These are phyloP conservation scores for Rickenella mellea DNA, from an alignment of 768 basidiomycete genomes.

Conservation along the genomic window DNA sequence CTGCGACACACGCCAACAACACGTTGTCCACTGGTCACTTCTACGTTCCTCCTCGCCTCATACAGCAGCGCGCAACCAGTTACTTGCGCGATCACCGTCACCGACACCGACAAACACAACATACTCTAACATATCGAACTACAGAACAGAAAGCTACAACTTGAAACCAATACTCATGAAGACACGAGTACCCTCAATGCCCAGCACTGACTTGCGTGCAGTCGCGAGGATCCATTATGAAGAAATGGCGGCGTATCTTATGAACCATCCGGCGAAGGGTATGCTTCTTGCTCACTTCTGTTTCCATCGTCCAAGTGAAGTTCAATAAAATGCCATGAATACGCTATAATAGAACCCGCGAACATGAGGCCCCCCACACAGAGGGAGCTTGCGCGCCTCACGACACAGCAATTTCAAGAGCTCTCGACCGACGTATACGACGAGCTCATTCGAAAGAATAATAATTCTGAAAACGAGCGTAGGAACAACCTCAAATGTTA, in stretches of 20 bases:
- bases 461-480: conserved; percentile 60
- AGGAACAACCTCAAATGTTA: no score
- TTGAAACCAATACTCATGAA: conserved; percentile 48
- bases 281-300: conserved; percentile 8
- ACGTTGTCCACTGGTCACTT: no score
- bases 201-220: conserved; percentile 46
- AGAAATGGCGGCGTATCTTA: conserved; percentile 66
- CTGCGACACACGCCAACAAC: no score
- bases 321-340: conserved; percentile 3
- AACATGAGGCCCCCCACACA: conserved; percentile 75
- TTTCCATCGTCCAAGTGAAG: neutral
- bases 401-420: conserved; percentile 94
- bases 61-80: no score
- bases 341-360: conserved; percentile 42
- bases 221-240: conserved; percentile 64
- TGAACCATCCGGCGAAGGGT: conserved; percentile 69
- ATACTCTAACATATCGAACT: conserved; percentile 85
- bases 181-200: conserved; percentile 30
- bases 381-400: conserved; percentile 89
- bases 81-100: no score
- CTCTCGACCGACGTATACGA: conserved; percentile 97
- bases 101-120: conserved; percentile 69
- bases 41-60: no score
- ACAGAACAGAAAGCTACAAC: conserved; percentile 66
- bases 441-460: conserved; percentile 79